Conservation (phyloP, 352 stramenopile species). For the Stephanocyclus meneghinianus region DNA sequence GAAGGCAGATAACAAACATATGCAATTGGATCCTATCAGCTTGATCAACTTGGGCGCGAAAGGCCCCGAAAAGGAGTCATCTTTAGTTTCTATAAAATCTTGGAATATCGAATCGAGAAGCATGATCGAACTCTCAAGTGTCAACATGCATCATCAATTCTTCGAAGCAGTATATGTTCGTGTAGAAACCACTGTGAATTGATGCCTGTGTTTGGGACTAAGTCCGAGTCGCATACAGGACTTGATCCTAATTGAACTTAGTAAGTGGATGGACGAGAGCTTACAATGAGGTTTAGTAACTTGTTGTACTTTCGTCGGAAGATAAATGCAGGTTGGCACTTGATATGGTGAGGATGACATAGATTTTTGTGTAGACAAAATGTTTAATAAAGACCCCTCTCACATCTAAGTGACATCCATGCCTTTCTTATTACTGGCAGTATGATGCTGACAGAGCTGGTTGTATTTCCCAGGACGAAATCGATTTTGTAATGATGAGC, state of each 20-base stretch:
- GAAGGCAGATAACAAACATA: not conserved
- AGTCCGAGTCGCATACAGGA: constrained; percentile 88
- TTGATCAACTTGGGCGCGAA: constrained; percentile 1
- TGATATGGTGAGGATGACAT: constrained; percentile 72
- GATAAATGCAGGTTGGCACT: constrained; percentile 92
- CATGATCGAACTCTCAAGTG: not conserved
- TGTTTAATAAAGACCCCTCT: not conserved
- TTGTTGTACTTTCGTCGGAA: constrained; percentile 83
- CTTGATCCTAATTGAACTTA: constrained; percentile 81
- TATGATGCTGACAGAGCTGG: constrained; percentile 90
- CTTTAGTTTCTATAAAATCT: constrained; percentile 7
- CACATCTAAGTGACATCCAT: not conserved
- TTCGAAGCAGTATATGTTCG: constrained; percentile 19
- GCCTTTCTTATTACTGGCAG: not conserved
- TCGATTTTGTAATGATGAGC: constrained; percentile 86
- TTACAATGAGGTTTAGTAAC: constrained; percentile 90
- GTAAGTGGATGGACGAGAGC: constrained; percentile 87
- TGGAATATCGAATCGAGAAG: not conserved
- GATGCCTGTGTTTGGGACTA: constrained; percentile 86
- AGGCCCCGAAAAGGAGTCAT: not conserved
- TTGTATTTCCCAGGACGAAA: constrained; percentile 88
- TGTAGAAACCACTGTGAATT: constrained; percentile 73
- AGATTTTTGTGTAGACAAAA: not conserved
- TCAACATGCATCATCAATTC: constrained; percentile 21
- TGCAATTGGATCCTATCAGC: constrained; percentile 6